phyloP scores from a whole-genome alignment of 768 basidiomycete species.

The Royoungia palumana region DNA sequence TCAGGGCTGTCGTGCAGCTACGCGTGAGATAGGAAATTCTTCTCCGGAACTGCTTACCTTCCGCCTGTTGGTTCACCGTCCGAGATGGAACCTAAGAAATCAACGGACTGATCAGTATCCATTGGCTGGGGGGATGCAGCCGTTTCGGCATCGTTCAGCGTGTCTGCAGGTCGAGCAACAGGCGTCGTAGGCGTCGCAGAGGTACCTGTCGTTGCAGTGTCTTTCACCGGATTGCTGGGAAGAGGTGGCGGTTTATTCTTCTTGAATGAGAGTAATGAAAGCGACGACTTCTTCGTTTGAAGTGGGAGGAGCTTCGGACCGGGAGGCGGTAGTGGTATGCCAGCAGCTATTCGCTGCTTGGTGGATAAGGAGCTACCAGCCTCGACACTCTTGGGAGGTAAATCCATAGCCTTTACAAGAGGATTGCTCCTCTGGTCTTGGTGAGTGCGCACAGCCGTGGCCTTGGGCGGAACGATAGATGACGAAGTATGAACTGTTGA shows the following conservation, averaged over 20 bases:
- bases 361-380: conserved; percentile 43
- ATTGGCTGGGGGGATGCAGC: conserved; percentile 20
- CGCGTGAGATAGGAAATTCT: neutral
- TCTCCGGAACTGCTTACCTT: conserved; percentile 13
- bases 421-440: conserved; percentile 31
- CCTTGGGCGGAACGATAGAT: conserved; percentile 14
- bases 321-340: conserved; percentile 33
- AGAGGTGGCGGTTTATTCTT: conserved; percentile 32
- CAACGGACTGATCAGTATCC: conserved; percentile 16
- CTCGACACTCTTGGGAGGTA: conserved; percentile 22
- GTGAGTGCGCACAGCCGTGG: conserved; percentile 21
- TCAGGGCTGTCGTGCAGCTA: conserved; percentile 4
- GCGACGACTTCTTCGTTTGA: conserved; percentile 19
- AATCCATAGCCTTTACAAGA: conserved; percentile 30
- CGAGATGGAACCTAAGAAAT: conserved; percentile 9
- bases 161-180: neutral
- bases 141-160: neutral
- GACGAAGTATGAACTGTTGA: neutral
- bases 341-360: conserved; percentile 47
- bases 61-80: conserved; percentile 5
- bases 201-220: neutral
- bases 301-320: conserved; percentile 34
- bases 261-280: conserved; percentile 42
- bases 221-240: conserved; percentile 12
- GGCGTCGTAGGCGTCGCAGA: conserved; percentile 11